phyloP scores from a whole-genome alignment of 164 flowering plant species.

The Warburgia ugandensis region DNA sequence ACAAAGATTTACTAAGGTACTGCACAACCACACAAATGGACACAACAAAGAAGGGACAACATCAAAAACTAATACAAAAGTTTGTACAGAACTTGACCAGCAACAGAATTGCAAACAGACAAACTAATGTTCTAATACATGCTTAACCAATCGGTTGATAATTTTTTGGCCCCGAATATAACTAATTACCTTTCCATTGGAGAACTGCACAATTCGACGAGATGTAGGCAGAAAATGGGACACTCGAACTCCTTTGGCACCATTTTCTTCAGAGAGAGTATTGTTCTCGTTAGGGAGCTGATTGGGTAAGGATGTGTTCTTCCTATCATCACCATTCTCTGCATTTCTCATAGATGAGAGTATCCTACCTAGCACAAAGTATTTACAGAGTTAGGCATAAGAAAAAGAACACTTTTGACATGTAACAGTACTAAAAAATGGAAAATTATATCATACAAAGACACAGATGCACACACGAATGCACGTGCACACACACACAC shows the following conservation, averaged over 20 bases:
- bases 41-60: too few relatives aligned
- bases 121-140: too few relatives aligned
- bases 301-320: constrained; percentile 16
- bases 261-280: constrained; percentile 11
- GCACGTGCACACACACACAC: too few relatives aligned
- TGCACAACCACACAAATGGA: too few relatives aligned
- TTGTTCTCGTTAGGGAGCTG: constrained; percentile 13
- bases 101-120: too few relatives aligned
- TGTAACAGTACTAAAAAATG: not conserved
- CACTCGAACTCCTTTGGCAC: constrained; percentile 24
- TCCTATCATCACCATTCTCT: constrained; percentile 18
- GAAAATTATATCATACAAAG: too few relatives aligned
- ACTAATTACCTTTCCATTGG: constrained; percentile 90
- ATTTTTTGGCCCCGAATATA: too few relatives aligned
- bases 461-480: too few relatives aligned
- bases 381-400: not conserved
- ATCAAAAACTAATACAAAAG: too few relatives aligned
- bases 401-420: not conserved
- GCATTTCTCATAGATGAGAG: constrained; percentile 39
- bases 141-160: too few relatives aligned
- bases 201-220: constrained; percentile 73
- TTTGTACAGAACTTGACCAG: too few relatives aligned
- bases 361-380: constrained; percentile 57
- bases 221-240: constrained; percentile 81
- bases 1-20: too few relatives aligned